Base-by-base conservation (phyloP, 768 basidiomycete genomes). In the Auricularia sp. region DNA sequence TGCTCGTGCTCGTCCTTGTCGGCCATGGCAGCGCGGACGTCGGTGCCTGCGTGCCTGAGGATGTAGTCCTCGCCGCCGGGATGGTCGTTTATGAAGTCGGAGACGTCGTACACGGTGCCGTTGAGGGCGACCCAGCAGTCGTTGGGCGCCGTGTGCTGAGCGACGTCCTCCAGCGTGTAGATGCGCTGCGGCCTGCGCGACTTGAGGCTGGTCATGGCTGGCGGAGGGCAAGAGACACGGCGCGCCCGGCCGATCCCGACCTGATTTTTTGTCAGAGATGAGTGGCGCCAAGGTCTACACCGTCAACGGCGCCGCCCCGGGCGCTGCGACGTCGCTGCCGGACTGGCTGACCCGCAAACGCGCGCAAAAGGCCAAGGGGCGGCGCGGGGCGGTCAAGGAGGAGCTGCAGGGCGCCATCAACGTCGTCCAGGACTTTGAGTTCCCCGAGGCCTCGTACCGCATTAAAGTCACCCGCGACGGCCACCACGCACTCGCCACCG, bases 21-120 rank as follows among this genome's bases (percentile, higher is more conserved):
- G 70, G 82, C 83, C 97, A 98, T 98, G 63, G 86, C 79, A 21
- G 75, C 79, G 21, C 81, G 88, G 61, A 98, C 81, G 72, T 97
- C 92, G 75, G 85, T 84, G 47, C 94, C 95, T 3, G 90, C 96
- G 74, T 88, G 82, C 54, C 85, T 77, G 44, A 94, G 76, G 69
- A 99, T 84, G 67, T 93, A 76, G 72, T 98, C 95, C 74, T 98
- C 96, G 3, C 95, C 94, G 67, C 96, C 96, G 11, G 95, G 93
- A 73, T 97, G 94, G 78, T 96, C 94, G 62, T 81, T 71, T 2
- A 95, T 76, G 76, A 98, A 98, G 3, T 70, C 68, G 3, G 95
- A 87, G 62, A 98, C 86, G 72, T 99, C 87, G 80, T 95, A 98
- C 29, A 99, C 91, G 71, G 87, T 90, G 71, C 87, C 88, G 65